These are phyloP conservation scores for Vigna nakashimae DNA, from an alignment of 306 rosid genomes.

Conservation along the genomic window DNA sequence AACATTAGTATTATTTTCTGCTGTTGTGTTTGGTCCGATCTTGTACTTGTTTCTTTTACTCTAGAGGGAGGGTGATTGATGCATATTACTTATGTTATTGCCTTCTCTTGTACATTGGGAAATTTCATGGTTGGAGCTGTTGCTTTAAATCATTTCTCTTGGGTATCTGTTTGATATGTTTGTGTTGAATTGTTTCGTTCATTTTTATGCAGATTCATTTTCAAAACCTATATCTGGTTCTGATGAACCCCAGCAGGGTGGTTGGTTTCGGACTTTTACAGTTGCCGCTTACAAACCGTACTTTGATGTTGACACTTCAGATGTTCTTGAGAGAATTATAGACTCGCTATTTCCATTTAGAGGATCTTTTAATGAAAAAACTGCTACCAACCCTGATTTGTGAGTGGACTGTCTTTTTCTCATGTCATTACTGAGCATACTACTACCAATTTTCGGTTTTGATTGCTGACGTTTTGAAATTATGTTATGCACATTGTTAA, in stretches of 20 bases:
- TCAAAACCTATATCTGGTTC: constrained; percentile 86
- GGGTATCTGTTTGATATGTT: constrained; percentile 25
- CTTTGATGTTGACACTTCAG: constrained; percentile 91
- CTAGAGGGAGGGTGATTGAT: constrained; percentile 1
- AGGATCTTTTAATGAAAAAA: constrained; percentile 90
- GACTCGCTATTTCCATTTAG: constrained; percentile 88
- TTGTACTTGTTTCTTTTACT: not conserved
- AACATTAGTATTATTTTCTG: not conserved
- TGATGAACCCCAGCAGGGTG: constrained; percentile 83
- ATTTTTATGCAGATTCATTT: constrained; percentile 72
- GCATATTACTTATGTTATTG: constrained; percentile 22
- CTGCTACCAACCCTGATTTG: constrained; percentile 87
- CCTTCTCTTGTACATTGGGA: not conserved
- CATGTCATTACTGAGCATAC: constrained; percentile 22
- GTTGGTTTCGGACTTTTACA: constrained; percentile 73
- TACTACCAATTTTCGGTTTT: constrained; percentile 3
- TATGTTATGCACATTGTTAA: constrained; percentile 25
- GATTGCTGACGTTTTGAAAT: constrained; percentile 16
- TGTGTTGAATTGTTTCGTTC: constrained; percentile 36
- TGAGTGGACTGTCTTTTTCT: constrained; percentile 54
- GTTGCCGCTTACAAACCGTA: constrained; percentile 80
- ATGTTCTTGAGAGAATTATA: constrained; percentile 83
- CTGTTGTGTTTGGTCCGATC: not conserved
- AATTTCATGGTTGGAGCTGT: constrained; percentile 25
- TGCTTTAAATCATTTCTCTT: not conserved